These are phyloP conservation scores for Phyllosticta paracitricarpa DNA, from an alignment of 2,329 filamentous ascomycete species.

Conservation along the genomic window DNA sequence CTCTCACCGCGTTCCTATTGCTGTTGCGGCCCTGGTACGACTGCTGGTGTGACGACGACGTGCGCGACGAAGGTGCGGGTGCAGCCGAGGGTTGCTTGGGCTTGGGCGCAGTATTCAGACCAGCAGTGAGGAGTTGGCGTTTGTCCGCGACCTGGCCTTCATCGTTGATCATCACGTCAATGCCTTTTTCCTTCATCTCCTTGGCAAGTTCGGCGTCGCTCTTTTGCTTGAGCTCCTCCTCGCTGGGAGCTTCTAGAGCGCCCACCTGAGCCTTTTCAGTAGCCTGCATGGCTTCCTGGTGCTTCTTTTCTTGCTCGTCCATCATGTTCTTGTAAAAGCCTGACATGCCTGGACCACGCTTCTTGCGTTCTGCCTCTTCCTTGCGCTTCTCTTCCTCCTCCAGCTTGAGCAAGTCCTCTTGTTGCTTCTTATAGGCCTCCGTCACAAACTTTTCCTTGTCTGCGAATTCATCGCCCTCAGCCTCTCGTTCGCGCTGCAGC, in stretches of 20 bases:
- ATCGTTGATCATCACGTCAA: conserved; percentile 63
- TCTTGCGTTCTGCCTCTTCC: conserved; percentile 58
- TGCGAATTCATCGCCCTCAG: conserved; percentile 69
- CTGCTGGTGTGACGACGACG: conserved; percentile 14
- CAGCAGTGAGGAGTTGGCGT: conserved; percentile 65
- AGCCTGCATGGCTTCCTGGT: conserved; percentile 60
- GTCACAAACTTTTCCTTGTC: conserved; percentile 85
- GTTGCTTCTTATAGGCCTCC: conserved; percentile 70
- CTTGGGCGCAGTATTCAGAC: conserved; percentile 61
- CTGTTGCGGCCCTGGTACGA: conserved; percentile 28
- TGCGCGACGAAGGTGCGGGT: conserved; percentile 14
- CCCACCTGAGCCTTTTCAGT: conserved; percentile 34
- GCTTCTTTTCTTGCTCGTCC: conserved; percentile 58
- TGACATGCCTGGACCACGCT: conserved; percentile 60
- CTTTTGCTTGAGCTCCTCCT: conserved; percentile 38
- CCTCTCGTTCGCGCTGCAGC: conserved; percentile 65
- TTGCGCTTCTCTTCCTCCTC: conserved; percentile 61
- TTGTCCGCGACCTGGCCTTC: conserved; percentile 79
- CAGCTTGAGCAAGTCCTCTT: conserved; percentile 60
- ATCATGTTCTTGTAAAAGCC: conserved; percentile 69
- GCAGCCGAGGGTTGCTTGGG: conserved; percentile 39
- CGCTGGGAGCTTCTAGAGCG: conserved; percentile 20
- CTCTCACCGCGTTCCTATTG: conserved; percentile 56
- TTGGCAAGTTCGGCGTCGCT: conserved; percentile 54
- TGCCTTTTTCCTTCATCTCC: conserved; percentile 54